Evolutionary conservation across 169 alveolate species (phyloP).

Genomic region (Plasmodium relictum): DNA sequence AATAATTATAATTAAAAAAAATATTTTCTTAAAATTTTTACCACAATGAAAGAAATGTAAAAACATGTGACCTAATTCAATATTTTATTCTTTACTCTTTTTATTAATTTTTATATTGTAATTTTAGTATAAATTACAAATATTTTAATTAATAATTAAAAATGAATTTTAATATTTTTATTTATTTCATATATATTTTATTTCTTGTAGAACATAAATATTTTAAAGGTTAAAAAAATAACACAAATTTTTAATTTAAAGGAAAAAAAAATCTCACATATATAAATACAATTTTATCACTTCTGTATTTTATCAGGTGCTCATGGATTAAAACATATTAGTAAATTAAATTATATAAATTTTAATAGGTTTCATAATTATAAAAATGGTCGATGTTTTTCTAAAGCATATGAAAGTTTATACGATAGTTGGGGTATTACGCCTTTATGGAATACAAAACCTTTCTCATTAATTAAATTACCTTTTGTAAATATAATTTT

Average conservation of each 20-base stretch:
- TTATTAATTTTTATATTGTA: no score
- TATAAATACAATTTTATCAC: background rate
- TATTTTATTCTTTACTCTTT: no score
- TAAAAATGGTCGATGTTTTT: constrained; percentile 6
- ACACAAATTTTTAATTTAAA: background rate
- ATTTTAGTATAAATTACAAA: no score
- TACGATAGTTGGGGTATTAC: constrained; percentile 48
- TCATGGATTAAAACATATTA: background rate
- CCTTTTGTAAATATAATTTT: constrained; percentile 39
- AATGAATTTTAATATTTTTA: background rate
- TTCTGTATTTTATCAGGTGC: background rate
- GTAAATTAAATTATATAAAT: constrained; percentile 2
- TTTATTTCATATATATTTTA: background rate
- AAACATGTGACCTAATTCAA: no score
- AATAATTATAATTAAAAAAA: no score
- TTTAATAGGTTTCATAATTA: background rate
- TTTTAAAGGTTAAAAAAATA: background rate
- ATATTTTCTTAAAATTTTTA: no score
- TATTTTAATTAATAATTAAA: background rate
- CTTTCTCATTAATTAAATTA: constrained; percentile 57
- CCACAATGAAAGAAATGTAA: no score
- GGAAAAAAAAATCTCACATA: background rate
- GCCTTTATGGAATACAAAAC: constrained; percentile 52
- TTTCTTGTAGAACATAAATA: background rate
- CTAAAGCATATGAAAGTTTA: constrained; percentile 33